Conservation (phyloP, 805 yeast species). For the Candida xiaguanensis region DNA sequence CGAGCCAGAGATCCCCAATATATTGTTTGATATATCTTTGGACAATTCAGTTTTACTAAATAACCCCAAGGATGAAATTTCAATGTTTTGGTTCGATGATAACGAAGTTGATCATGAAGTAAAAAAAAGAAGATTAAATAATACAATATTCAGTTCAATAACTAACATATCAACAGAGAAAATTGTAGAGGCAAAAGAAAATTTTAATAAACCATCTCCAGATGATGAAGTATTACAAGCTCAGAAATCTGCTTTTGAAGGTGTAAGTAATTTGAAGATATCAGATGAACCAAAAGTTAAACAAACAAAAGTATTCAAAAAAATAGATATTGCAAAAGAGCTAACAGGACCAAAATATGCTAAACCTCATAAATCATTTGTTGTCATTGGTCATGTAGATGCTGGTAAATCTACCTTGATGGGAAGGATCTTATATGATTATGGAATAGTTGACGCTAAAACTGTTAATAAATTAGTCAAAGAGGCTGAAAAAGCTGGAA, state of each 20-base stretch:
- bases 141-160: conserved; percentile 28
- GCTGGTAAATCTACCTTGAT: conserved; percentile 80
- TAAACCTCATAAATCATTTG: conserved; percentile 65
- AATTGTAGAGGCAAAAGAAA: conserved; percentile 41
- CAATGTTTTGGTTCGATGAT: conserved; percentile 14
- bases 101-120: conserved; percentile 9
- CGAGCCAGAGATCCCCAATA: background rate
- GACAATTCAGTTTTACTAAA: conserved; percentile 9
- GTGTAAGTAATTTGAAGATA: conserved; percentile 25
- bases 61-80: conserved; percentile 13
- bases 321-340: conserved; percentile 41
- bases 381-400: conserved; percentile 83
- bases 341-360: conserved; percentile 26
- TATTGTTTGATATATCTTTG: conserved; percentile 7
- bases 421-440: conserved; percentile 68
- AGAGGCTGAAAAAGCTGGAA: conserved; percentile 66
- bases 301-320: conserved; percentile 40
- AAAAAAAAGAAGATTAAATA: conserved; percentile 18
- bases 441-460: conserved; percentile 62
- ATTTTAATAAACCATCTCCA: conserved; percentile 72
- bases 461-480: conserved; percentile 59
- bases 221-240: conserved; percentile 68
- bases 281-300: conserved; percentile 7
- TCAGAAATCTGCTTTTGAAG: conserved; percentile 46
- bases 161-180: conserved; percentile 39